Evolutionary conservation across 2,329 filamentous ascomycete species (phyloP), one percentile per base, ranked within the genome.

Genomic region (Colletotrichum sp.): DNA sequence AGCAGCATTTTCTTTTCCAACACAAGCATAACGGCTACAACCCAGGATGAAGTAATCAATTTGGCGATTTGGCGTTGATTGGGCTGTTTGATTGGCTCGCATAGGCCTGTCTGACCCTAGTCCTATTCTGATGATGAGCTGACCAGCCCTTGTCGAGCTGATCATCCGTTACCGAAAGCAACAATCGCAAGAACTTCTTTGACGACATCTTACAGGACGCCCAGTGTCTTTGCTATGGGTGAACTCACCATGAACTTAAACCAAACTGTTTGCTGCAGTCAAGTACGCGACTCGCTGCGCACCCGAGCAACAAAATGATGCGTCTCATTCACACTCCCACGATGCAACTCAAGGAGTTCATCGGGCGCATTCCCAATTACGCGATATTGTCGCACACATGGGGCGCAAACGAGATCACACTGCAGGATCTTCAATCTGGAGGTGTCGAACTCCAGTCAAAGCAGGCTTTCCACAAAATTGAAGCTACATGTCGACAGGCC

Each of bases 341-440:
- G 38, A 63, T 71, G 69, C 38, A 71, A 24, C 69, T 71, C 14
- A 65, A 56, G 43, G 69, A 71, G 48, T 71, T 64, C 69, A 66
- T 65, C 21, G 69, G 61, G n/a, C n/a, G 16, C 18, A 62, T 69
- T 16, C 69, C 68, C 5, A 61, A n/a, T 9, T 65, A 56, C 26
- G 65, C 36, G 5, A 73, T 28, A 12, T 12, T 73, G 7, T 52
- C 64, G 16, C 55, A 69, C 26, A 69, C 70, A 5, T 69, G 68
- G 68, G 34, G 68, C 58, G 8, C 38, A 16, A 59, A 26, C 5
- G 56, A 70, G 18, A 8, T 62, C 56, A 55, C 56, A 2, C 26
- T 64, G 4, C 59, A 61, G 36, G 56, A 70, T 14, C 5, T 70
- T n/a, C 36, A 63, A 8, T 2, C 6, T 4, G 13, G 16, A 1